Conservation (phyloP, 805 yeast species). For the Suhomyces sp. region DNA sequence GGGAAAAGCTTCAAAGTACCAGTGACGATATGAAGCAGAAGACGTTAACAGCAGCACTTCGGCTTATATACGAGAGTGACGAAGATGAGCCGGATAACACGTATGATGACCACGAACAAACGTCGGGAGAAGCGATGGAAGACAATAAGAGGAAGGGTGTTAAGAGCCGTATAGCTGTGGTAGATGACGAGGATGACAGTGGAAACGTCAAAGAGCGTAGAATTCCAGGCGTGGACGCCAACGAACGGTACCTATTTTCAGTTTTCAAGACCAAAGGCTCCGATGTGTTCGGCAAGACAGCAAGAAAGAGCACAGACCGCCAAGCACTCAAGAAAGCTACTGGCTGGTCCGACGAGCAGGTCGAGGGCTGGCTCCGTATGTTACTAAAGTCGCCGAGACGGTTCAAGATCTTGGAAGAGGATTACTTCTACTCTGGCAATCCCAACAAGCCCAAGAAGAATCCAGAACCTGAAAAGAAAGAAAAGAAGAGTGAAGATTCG, state of each 20-base stretch:
- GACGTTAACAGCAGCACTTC: constrained; percentile 58
- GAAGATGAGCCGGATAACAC: constrained; percentile 89
- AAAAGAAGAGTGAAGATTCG: background rate
- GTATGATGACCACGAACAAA: constrained; percentile 52
- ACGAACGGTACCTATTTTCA: constrained; percentile 57
- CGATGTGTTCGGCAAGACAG: constrained; percentile 35
- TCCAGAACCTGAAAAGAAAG: background rate
- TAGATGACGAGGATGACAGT: constrained; percentile 16
- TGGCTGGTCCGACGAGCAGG: constrained; percentile 83
- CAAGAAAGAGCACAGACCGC: constrained; percentile 53
- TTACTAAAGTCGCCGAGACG: constrained; percentile 61
- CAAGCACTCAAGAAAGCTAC: constrained; percentile 49
- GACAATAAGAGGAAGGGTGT: constrained; percentile 10
- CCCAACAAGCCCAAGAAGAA: constrained; percentile 11
- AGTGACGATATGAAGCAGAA: constrained; percentile 50
- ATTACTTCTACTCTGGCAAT: constrained; percentile 34
- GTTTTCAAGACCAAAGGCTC: constrained; percentile 49
- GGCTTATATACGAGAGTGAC: constrained; percentile 65
- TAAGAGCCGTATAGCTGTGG: constrained; percentile 25
- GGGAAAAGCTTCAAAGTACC: constrained; percentile 9
- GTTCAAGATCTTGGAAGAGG: constrained; percentile 60
- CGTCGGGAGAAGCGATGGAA: constrained; percentile 25
- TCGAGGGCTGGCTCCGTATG: constrained; percentile 91
- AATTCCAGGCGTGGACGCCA: constrained; percentile 32
- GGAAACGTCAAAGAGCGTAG: constrained; percentile 10